Evolutionary conservation across 2,329 filamentous ascomycete species (phyloP).

Genomic region (Fonsecaea multimorphosa): DNA sequence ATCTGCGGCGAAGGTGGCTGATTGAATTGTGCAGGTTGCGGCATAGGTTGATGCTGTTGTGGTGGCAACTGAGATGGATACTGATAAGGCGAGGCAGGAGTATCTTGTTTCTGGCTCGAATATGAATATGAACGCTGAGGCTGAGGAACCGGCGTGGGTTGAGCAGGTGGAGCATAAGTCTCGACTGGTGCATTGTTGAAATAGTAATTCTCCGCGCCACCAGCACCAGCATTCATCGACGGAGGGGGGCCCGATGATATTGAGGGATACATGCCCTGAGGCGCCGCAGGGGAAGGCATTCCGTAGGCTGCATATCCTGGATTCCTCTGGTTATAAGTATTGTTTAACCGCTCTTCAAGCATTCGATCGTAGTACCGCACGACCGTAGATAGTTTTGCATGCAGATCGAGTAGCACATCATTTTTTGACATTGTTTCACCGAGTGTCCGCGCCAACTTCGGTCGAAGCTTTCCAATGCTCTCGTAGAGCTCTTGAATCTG

Average conservation of each 20-base stretch:
- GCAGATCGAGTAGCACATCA: constrained; percentile 89
- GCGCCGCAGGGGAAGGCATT: constrained; percentile 53
- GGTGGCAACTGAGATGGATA: constrained; percentile 28
- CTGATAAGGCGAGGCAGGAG: constrained; percentile 29
- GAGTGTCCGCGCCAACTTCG: constrained; percentile 92
- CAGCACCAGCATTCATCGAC: constrained; percentile 47
- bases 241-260: constrained; percentile 62
- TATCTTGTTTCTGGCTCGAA: constrained; percentile 34
- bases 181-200: constrained; percentile 65
- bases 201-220: constrained; percentile 80
- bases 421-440: constrained; percentile 99
- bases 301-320: constrained; percentile 61
- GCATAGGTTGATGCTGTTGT: constrained; percentile 18
- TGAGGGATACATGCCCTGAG: constrained; percentile 70
- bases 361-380: constrained; percentile 98
- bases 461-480: constrained; percentile 89
- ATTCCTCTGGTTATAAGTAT: constrained; percentile 75
- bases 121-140: constrained; percentile 38
- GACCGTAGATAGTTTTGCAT: constrained; percentile 93
- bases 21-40: constrained; percentile 25
- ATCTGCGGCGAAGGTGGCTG: constrained; percentile 35
- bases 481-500: constrained; percentile 99
- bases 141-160: constrained; percentile 57
- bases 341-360: constrained; percentile 93
- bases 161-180: constrained; percentile 57